Percentiles rank a stretch among this genome's conserved stretches.
These are phyloP conservation scores for Suhomyces chickasaworum DNA, from an alignment of 1,139 yeast species.

Conservation along the genomic window DNA sequence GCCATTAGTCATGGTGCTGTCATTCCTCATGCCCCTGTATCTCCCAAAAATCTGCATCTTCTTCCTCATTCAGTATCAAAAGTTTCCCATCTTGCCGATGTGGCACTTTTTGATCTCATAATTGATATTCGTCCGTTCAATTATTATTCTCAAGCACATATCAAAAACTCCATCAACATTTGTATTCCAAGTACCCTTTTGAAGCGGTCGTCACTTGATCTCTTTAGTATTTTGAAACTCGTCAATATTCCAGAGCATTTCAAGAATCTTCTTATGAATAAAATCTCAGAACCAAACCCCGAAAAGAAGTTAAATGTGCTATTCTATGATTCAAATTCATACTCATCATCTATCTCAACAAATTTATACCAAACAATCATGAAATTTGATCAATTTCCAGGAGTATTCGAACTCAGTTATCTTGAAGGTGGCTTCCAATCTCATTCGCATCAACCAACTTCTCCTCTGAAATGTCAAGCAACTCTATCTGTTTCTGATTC, in stretches of 20 bases:
- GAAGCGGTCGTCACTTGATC: slow-evolving; percentile 37
- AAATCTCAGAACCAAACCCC: slow-evolving; percentile 7
- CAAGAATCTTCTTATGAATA: slow-evolving; percentile 22
- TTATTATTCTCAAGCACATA: slow-evolving; percentile 31
- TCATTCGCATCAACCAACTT: slow-evolving; percentile 4
- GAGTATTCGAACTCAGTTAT: slow-evolving; percentile 31
- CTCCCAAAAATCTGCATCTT: slow-evolving; percentile 1
- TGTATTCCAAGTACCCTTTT: slow-evolving; percentile 47
- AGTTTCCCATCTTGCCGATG: slow-evolving; percentile 11
- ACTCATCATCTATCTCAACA: slow-evolving; percentile 31
- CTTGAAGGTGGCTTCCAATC: slow-evolving; percentile 41
- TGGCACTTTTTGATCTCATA: slow-evolving; percentile 22
- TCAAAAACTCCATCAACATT: slow-evolving; percentile 35
- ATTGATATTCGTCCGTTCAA: slow-evolving; percentile 45
- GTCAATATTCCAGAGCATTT: slow-evolving; percentile 26
- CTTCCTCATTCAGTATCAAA: slow-evolving; percentile 13
- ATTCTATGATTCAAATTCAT: slow-evolving; percentile 51
- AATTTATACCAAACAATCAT: slow-evolving; percentile 44
- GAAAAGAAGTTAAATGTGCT: slow-evolving; percentile 34
- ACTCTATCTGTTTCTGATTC: not conserved
- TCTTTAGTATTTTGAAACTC: slow-evolving; percentile 34
- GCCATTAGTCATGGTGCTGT: slow-evolving; percentile 1
- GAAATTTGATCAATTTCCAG: slow-evolving; percentile 35
- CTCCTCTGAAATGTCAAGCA: slow-evolving; percentile 6
- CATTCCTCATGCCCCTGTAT: slow-evolving; percentile 1